Evolutionary conservation across 2,329 filamentous ascomycete genomes (phyloP).

Genomic region (Botrytis pseudocinerea): DNA sequence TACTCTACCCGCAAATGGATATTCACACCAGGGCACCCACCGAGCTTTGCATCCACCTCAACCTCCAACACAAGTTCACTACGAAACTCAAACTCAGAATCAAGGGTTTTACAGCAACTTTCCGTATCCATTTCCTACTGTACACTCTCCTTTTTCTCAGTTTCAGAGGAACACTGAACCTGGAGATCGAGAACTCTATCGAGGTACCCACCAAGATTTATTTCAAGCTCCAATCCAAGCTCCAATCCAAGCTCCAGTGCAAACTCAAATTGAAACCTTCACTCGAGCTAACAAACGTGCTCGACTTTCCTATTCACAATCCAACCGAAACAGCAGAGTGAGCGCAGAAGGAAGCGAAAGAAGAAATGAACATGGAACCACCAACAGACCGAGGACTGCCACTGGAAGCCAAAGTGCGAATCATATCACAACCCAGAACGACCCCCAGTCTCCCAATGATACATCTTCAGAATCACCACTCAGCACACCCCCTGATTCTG

Average conservation of each 20-base stretch:
- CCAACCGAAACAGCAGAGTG: neutral
- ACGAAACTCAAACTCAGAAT: no score
- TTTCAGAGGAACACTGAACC: neutral
- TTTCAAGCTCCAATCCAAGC: neutral
- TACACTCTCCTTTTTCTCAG: no score
- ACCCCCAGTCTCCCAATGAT: neutral
- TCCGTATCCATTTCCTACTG: no score
- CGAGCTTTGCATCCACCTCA: no score
- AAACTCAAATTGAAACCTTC: neutral
- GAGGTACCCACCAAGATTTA: no score
- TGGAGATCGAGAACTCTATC: no score
- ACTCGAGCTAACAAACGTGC: neutral
- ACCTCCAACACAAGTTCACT: no score
- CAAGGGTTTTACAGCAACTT: no score
- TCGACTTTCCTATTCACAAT: neutral
- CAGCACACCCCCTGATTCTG: neutral
- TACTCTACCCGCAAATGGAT: fast-evolving
- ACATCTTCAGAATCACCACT: neutral
- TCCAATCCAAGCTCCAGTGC: neutral
- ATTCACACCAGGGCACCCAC: neutral
- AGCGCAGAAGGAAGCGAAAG: fast-evolving
- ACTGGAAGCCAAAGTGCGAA: no score
- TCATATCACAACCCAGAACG: neutral
- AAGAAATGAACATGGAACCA: no score
- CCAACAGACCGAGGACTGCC: no score